Evolutionary conservation across 1,284 basidiomycete genomes (phyloP).

Genomic region (Boletus smithii): DNA sequence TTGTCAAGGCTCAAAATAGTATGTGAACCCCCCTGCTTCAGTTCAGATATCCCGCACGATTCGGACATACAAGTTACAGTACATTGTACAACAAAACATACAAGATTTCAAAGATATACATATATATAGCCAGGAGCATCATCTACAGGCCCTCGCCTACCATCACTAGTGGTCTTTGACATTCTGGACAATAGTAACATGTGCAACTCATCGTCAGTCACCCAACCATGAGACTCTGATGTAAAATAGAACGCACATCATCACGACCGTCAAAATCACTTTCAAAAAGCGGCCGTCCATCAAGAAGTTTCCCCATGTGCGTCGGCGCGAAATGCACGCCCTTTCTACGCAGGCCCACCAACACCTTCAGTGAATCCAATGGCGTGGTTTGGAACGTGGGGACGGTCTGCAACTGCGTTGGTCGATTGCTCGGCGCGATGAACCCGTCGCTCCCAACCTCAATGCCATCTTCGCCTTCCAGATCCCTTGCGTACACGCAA

Average conservation of each 20-base stretch:
- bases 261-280: conserved; percentile 26
- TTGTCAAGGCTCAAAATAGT: conserved; percentile 1
- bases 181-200: not conserved
- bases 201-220: not conserved
- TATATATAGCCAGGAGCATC: not conserved
- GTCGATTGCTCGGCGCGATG: conserved; percentile 24
- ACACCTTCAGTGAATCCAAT: conserved; percentile 32
- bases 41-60: no score
- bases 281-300: conserved; percentile 29
- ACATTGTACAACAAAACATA: not conserved
- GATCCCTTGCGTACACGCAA: conserved; percentile 23
- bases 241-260: conserved; percentile 1
- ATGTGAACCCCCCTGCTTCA: conserved; percentile 6
- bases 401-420: conserved; percentile 3
- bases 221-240: not conserved
- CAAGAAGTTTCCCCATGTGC: conserved; percentile 43
- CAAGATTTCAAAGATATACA: not conserved
- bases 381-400: conserved; percentile 33
- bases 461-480: conserved; percentile 5
- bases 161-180: not conserved
- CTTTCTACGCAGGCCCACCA: conserved; percentile 40
- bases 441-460: conserved; percentile 36
- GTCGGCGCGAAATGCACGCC: conserved; percentile 38
- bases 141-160: not conserved
- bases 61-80: no score